These are phyloP conservation scores for Lathyrus sativus DNA, from an alignment of 306 rosid species.

Conservation along the genomic window DNA sequence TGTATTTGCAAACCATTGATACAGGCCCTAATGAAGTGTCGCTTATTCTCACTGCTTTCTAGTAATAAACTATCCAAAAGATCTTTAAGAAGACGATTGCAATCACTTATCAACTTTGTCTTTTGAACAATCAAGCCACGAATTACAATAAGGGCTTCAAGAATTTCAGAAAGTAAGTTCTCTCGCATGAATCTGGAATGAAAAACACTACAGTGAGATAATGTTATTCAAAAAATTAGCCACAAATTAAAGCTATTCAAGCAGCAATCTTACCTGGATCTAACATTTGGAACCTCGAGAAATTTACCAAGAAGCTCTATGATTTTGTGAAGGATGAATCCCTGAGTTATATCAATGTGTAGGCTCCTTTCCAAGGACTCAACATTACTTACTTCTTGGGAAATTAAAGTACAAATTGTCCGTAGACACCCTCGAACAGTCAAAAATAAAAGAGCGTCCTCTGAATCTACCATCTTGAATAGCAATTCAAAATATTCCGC, in stretches of 20 bases:
- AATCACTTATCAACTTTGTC: constrained; percentile 95
- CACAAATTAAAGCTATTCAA: constrained; percentile 30
- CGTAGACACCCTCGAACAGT: constrained; percentile 82
- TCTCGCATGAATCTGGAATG: constrained; percentile 89
- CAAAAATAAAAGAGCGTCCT: constrained; percentile 92
- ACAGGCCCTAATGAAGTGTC: constrained; percentile 94
- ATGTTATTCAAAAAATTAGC: constrained; percentile 10
- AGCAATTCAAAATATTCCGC: constrained; percentile 95
- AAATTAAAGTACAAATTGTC: constrained; percentile 74
- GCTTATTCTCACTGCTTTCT: constrained; percentile 89
- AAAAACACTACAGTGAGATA: constrained; percentile 34
- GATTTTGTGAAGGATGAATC: constrained; percentile 93
- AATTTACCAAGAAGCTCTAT: constrained; percentile 97
- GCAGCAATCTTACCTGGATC: constrained; percentile 72
- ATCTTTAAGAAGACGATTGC: constrained; percentile 93
- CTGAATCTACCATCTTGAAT: constrained; percentile 91
- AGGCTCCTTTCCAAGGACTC: constrained; percentile 94
- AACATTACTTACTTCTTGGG: constrained; percentile 83
- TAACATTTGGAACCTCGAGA: constrained; percentile 81
- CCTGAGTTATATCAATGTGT: constrained; percentile 94
- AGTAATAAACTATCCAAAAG: constrained; percentile 86
- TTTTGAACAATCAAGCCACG: constrained; percentile 96
- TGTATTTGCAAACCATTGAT: constrained; percentile 90
- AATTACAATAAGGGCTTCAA: constrained; percentile 96
- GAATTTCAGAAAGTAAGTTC: constrained; percentile 76